A percentile compares a stretch with the other conserved stretches of the same genome.
These are phyloP conservation scores for Eutrema salsugineum DNA, from an alignment of 441 rosid species.

Conservation along the genomic window DNA sequence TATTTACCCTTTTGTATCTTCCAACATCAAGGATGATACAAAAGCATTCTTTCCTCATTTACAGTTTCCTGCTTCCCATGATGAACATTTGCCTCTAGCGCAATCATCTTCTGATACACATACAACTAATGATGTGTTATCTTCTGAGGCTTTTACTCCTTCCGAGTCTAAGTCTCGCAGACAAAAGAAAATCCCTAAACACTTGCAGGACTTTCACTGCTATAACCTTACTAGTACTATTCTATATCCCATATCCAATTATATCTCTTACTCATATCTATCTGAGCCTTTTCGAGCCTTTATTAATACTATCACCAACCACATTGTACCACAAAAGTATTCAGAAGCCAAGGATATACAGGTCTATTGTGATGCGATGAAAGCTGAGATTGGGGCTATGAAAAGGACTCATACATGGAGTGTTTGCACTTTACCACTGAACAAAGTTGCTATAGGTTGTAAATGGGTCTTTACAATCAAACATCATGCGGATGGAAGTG, in stretches of 20 bases:
- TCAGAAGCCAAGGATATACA: background rate
- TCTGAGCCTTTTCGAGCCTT: background rate
- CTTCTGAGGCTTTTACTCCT: background rate
- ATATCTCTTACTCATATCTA: background rate
- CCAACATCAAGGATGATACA: too few species aligned
- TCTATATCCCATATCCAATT: background rate
- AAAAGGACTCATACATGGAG: background rate
- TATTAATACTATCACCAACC: background rate
- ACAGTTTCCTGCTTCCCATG: background rate
- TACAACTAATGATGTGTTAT: background rate
- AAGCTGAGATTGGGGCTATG: background rate
- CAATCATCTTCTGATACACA: background rate
- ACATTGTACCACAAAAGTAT: background rate
- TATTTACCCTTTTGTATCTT: too few species aligned
- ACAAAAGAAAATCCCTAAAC: background rate
- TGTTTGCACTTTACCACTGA: background rate
- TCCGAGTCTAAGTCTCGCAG: background rate
- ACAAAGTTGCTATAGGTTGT: background rate
- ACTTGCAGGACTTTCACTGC: background rate
- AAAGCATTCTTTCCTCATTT: background rate
- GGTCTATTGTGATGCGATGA: background rate
- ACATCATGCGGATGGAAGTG: background rate
- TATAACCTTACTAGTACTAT: background rate
- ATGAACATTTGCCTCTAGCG: background rate
- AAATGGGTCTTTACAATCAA: background rate